Percentiles rank a stretch among this genome's conserved stretches.
Conservation (phyloP, 306 rosid genomes). For the Cucurbita maxima region DNA sequence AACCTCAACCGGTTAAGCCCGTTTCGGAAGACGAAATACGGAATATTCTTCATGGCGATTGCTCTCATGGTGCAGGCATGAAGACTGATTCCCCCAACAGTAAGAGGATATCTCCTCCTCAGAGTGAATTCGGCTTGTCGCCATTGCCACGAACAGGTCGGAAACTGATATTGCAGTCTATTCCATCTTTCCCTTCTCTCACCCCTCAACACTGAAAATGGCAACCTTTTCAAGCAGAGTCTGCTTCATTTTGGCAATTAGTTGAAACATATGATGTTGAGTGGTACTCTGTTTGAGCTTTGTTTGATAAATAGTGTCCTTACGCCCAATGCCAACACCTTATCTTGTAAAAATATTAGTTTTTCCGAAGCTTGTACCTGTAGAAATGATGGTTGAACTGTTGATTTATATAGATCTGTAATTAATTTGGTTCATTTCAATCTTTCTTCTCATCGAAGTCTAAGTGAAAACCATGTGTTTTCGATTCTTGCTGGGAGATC, state of each 20-base stretch:
- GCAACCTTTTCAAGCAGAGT: slow-evolving; percentile 3
- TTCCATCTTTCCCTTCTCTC: slow-evolving; percentile 86
- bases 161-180: slow-evolving; percentile 65
- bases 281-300: slow-evolving; percentile 20
- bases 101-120: slow-evolving; percentile 73
- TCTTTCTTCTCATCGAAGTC: not conserved
- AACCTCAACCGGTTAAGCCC: too few relatives aligned
- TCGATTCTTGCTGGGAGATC: not conserved
- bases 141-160: slow-evolving; percentile 60
- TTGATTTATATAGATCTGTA: slow-evolving; percentile 1
- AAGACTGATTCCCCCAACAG: slow-evolving; percentile 74
- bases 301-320: slow-evolving; percentile 24
- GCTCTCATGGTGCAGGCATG: slow-evolving; percentile 39
- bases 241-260: slow-evolving; percentile 1
- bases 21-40: slow-evolving; percentile 49
- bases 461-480: not conserved
- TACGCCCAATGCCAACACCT: slow-evolving; percentile 23
- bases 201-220: slow-evolving; percentile 40
- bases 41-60: slow-evolving; percentile 30
- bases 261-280: slow-evolving; percentile 15
- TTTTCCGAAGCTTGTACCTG: slow-evolving; percentile 1
- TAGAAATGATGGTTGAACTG: slow-evolving; percentile 11
- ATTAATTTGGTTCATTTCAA: not conserved
- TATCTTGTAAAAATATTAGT: slow-evolving; percentile 29
- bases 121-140: slow-evolving; percentile 34